A percentile compares a stretch with the other conserved stretches of the same genome.
Conservation (phyloP, 805 yeast genomes). For the Lipomyces spencermartinsiae region DNA sequence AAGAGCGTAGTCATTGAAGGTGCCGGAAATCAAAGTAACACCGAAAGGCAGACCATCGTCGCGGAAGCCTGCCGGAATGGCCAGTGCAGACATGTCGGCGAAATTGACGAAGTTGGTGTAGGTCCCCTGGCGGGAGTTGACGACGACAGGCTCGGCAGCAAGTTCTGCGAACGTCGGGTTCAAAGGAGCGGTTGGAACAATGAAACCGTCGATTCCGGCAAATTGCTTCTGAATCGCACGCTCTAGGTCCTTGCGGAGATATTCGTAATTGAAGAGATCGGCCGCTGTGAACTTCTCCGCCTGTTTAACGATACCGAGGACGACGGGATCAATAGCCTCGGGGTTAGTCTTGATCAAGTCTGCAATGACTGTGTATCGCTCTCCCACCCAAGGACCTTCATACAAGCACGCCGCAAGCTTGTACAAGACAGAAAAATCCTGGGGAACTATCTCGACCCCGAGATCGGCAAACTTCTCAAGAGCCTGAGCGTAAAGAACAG, state of each 20-base stretch:
- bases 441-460: slow-evolving; percentile 65
- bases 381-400: slow-evolving; percentile 99
- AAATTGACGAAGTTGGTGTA: slow-evolving; percentile 96
- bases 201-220: slow-evolving; percentile 69
- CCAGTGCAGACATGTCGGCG: slow-evolving; percentile 90
- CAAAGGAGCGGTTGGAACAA: slow-evolving; percentile 94
- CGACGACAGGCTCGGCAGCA: slow-evolving; percentile 73
- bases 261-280: slow-evolving; percentile 83
- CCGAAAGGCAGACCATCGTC: slow-evolving; percentile 90
- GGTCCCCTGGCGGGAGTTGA: slow-evolving; percentile 95
- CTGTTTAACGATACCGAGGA: slow-evolving; percentile 71
- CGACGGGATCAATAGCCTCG: slow-evolving; percentile 82
- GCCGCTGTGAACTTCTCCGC: slow-evolving; percentile 84
- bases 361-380: slow-evolving; percentile 82
- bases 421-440: slow-evolving; percentile 77
- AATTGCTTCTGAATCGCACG: slow-evolving; percentile 65
- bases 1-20: slow-evolving; percentile 87
- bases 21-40: slow-evolving; percentile 79
- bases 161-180: slow-evolving; percentile 83
- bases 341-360: slow-evolving; percentile 77
- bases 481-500: slow-evolving; percentile 67
- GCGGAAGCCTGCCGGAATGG: slow-evolving; percentile 90
- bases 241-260: slow-evolving; percentile 80
- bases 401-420: slow-evolving; percentile 86
- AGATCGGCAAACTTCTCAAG: slow-evolving; percentile 58